Conservation (phyloP, 148 eudicot species). For the Camellia granthamiana region DNA sequence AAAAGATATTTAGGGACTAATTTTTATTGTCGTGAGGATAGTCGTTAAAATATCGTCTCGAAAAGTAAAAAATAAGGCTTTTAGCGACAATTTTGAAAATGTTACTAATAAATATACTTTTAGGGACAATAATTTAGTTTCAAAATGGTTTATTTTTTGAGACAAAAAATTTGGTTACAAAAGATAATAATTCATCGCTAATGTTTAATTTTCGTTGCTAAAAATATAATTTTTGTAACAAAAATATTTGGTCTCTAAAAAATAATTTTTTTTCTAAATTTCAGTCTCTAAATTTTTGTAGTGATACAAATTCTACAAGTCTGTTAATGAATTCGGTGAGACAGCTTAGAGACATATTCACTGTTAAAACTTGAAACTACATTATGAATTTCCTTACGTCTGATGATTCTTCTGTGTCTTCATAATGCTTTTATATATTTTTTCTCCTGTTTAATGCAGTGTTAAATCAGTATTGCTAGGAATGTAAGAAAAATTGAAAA, state of each 20-base stretch:
- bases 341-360: neutral
- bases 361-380: neutral
- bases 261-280: neutral
- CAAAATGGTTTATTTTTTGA: too few relatives aligned
- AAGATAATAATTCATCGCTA: too few relatives aligned
- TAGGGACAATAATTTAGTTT: too few relatives aligned
- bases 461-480: neutral
- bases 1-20: too few relatives aligned
- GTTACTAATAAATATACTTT: too few relatives aligned
- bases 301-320: neutral
- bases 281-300: neutral
- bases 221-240: too few relatives aligned
- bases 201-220: too few relatives aligned
- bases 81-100: too few relatives aligned
- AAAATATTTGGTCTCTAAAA: neutral
- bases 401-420: neutral
- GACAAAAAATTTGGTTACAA: too few relatives aligned
- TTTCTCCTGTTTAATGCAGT: neutral
- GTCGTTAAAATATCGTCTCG: too few relatives aligned
- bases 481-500: neutral
- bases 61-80: too few relatives aligned
- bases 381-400: neutral
- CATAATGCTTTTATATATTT: neutral
- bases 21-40: too few relatives aligned
- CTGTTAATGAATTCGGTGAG: neutral